These are phyloP conservation scores for Leucogyrophana mollusca DNA, from an alignment of 768 basidiomycete genomes.

Conservation along the genomic window DNA sequence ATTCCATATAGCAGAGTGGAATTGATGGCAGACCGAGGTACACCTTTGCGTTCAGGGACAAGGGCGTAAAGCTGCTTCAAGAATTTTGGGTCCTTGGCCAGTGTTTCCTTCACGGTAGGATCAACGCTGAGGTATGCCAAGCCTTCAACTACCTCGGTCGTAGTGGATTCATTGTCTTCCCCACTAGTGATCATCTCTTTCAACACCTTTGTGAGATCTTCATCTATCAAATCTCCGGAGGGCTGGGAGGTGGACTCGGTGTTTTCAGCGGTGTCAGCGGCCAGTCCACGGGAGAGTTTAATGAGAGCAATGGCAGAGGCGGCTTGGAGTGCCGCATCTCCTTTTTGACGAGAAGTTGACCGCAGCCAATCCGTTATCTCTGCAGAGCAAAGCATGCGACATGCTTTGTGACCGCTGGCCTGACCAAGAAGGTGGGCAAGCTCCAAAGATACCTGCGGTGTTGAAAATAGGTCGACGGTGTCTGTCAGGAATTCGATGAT, in stretches of 20 bases:
- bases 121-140: slow-evolving; percentile 78
- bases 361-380: slow-evolving; percentile 70
- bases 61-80: slow-evolving; percentile 57
- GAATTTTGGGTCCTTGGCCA: slow-evolving; percentile 55
- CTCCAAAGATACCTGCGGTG: slow-evolving; percentile 48
- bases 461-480: slow-evolving; percentile 62
- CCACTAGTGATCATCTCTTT: slow-evolving; percentile 49
- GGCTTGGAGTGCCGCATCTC: slow-evolving; percentile 49
- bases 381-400: slow-evolving; percentile 58
- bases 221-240: slow-evolving; percentile 26
- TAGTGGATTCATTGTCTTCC: slow-evolving; percentile 37
- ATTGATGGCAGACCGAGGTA: slow-evolving; percentile 28
- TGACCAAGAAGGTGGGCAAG: slow-evolving; percentile 76
- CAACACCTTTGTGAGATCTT: slow-evolving; percentile 52
- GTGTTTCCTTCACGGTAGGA: slow-evolving; percentile 57
- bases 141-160: slow-evolving; percentile 75
- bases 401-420: slow-evolving; percentile 72
- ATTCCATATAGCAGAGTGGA: slow-evolving; percentile 74
- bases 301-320: slow-evolving; percentile 73
- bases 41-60: slow-evolving; percentile 48
- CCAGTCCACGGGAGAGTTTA: slow-evolving; percentile 67
- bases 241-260: slow-evolving; percentile 8
- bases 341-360: slow-evolving; percentile 46
- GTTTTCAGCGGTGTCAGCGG: slow-evolving; percentile 46
- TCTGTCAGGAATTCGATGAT: slow-evolving; percentile 66